Evolutionary conservation across 768 basidiomycete genomes (phyloP).

Genomic region (Lactifluus echinatus): DNA sequence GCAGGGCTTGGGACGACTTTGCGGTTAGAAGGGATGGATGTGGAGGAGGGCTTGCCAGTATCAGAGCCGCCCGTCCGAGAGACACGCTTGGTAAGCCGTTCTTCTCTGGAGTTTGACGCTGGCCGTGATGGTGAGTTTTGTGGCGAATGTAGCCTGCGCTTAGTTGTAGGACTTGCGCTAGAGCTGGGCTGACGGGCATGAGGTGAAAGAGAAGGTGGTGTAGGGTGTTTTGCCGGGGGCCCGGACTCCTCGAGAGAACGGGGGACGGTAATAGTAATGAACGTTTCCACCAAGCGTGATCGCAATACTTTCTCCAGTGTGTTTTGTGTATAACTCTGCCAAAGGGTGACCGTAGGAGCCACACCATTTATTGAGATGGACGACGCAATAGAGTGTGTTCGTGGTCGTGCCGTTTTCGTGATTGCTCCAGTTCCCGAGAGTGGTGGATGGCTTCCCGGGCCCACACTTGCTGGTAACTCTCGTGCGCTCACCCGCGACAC

Average conservation of each 20-base stretch:
- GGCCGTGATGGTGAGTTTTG: background rate
- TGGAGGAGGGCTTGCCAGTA: background rate
- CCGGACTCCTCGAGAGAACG: background rate
- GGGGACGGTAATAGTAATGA: conserved; percentile 47
- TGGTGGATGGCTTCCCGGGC: conserved; percentile 10
- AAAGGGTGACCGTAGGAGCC: conserved; percentile 24
- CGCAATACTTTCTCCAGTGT: conserved; percentile 61
- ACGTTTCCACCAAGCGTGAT: conserved; percentile 72
- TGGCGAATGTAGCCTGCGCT: conserved; percentile 2
- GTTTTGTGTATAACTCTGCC: conserved; percentile 56
- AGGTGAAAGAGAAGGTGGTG: background rate
- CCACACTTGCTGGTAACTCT: conserved; percentile 25
- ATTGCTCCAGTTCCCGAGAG: conserved; percentile 5
- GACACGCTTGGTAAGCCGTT: background rate
- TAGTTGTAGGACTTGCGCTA: conserved; percentile 3
- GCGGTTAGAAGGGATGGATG: background rate
- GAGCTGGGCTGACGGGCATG: conserved; percentile 2
- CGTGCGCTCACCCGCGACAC: conserved; percentile 16
- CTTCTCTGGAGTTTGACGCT: background rate
- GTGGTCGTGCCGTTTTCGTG: conserved; percentile 3
- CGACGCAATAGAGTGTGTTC: conserved; percentile 9
- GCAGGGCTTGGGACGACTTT: background rate
- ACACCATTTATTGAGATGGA: conserved; percentile 10
- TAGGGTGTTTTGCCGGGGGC: background rate
- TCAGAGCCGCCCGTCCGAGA: background rate